A percentile compares a stretch with the other conserved stretches of the same genome.
Conservation (phyloP, 352 stramenopile genomes). For the Pythium rishiriense region DNA sequence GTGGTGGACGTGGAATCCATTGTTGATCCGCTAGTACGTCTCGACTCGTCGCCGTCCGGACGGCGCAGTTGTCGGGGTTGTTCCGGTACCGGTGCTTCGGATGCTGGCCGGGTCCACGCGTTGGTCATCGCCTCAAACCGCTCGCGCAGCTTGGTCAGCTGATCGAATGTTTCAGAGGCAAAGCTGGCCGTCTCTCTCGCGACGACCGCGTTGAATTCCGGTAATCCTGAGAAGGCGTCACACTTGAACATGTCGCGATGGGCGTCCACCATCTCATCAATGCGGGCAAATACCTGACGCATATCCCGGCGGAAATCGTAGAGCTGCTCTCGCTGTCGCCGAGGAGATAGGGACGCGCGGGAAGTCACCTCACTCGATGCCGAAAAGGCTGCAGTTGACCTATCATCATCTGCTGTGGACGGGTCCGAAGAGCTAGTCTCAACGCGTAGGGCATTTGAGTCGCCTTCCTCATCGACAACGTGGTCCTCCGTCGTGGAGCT, state of each 20-base stretch:
- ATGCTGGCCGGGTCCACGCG: slow-evolving; percentile 21
- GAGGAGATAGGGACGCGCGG: background rate
- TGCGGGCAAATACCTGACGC: slow-evolving; percentile 50
- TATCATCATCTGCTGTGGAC: background rate
- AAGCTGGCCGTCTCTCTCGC: slow-evolving; percentile 37
- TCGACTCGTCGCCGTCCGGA: too few relatives aligned
- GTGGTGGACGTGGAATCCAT: too few relatives aligned
- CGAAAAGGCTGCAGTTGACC: background rate
- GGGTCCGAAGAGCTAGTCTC: too few relatives aligned
- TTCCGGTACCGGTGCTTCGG: background rate
- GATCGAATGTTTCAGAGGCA: slow-evolving; percentile 41
- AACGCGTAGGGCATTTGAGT: too few relatives aligned
- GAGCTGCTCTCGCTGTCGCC: slow-evolving; percentile 48
- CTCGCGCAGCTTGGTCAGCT: slow-evolving; percentile 40
- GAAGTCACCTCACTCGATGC: background rate
- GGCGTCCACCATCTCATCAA: slow-evolving; percentile 68
- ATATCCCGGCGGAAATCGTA: slow-evolving; percentile 67
- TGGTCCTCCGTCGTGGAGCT: background rate
- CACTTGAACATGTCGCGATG: slow-evolving; percentile 63
- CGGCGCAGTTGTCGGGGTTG: too few relatives aligned
- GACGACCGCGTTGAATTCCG: slow-evolving; percentile 27
- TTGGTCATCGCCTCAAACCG: slow-evolving; percentile 39
- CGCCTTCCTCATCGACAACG: too few relatives aligned
- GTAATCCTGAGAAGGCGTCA: slow-evolving; percentile 41
- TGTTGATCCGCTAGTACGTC: too few relatives aligned